Evolutionary conservation across 192 early-diverging fungal species (phyloP).

Genomic region (Podila clonocystis): DNA sequence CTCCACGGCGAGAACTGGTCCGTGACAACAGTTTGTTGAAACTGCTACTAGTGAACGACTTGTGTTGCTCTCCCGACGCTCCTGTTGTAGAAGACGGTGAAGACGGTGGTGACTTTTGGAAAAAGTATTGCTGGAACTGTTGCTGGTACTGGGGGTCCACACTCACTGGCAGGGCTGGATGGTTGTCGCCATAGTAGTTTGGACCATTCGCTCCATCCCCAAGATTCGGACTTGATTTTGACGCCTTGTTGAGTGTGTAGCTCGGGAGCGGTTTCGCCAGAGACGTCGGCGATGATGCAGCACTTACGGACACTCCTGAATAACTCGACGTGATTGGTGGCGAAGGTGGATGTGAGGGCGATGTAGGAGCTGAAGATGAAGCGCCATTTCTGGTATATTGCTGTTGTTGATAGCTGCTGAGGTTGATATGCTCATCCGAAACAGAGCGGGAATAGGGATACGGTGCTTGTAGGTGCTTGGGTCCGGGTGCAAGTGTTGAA

Average conservation of each 20-base stretch:
- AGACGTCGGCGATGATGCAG: neutral
- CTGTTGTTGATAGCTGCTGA: neutral
- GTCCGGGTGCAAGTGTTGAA: neutral
- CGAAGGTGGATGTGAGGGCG: neutral
- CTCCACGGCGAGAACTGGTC: conserved; percentile 20
- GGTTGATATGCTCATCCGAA: neutral
- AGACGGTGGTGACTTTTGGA: neutral
- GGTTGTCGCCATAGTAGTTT: neutral
- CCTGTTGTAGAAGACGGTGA: conserved; percentile 11
- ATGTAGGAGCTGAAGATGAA: neutral
- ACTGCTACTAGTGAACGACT: neutral
- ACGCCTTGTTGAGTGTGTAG: conserved; percentile 17
- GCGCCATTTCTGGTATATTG: neutral
- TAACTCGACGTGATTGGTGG: neutral
- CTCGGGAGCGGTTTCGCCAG: conserved; percentile 15
- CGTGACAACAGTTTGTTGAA: conserved; percentile 14
- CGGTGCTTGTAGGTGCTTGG: neutral
- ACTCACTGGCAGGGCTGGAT: neutral
- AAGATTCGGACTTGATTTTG: conserved; percentile 28
- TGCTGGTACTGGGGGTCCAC: neutral
- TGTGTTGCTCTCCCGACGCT: neutral
- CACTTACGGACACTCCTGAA: neutral
- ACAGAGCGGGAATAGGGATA: neutral
- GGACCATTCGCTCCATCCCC: neutral
- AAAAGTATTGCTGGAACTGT: conserved; percentile 7